These are phyloP conservation scores for Penicillium flavigenum DNA, from an alignment of 495 filamentous ascomycete genomes.

Conservation along the genomic window DNA sequence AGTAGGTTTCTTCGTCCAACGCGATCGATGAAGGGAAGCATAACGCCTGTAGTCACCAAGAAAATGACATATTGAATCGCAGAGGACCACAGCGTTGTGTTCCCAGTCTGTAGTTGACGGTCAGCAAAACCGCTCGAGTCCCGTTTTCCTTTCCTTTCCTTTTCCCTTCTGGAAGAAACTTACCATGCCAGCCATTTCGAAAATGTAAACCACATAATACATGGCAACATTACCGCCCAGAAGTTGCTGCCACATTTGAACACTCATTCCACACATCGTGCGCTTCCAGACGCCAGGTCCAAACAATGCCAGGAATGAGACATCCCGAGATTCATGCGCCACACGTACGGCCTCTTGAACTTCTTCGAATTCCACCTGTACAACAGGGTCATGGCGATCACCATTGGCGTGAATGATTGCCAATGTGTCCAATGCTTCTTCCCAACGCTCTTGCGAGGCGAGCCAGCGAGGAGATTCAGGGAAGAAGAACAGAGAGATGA, in stretches of 20 bases:
- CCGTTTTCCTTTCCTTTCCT: too few species aligned
- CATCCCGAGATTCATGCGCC: slow-evolving; percentile 52
- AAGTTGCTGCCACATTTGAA: slow-evolving; percentile 72
- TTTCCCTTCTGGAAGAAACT: slow-evolving; percentile 7
- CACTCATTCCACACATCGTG: slow-evolving; percentile 63
- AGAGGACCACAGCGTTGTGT: slow-evolving; percentile 65
- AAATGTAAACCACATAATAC: slow-evolving; percentile 72
- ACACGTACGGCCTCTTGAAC: slow-evolving; percentile 59
- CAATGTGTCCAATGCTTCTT: slow-evolving; percentile 67
- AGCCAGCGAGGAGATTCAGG: slow-evolving; percentile 74
- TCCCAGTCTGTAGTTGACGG: slow-evolving; percentile 44
- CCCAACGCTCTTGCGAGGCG: slow-evolving; percentile 63
- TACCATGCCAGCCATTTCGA: slow-evolving; percentile 59
- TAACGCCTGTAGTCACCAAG: slow-evolving; percentile 65
- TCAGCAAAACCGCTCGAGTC: background rate
- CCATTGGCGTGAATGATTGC: slow-evolving; percentile 68
- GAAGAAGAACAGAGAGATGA: slow-evolving; percentile 66
- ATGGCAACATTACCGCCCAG: slow-evolving; percentile 67
- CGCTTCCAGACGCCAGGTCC: slow-evolving; percentile 69
- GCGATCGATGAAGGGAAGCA: slow-evolving; percentile 71
- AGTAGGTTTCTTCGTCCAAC: slow-evolving; percentile 72
- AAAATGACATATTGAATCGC: slow-evolving; percentile 75
- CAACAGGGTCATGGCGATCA: slow-evolving; percentile 61
- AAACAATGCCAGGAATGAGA: slow-evolving; percentile 57
- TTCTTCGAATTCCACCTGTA: slow-evolving; percentile 72